These are phyloP conservation scores for Gypsophila paniculata DNA, from an alignment of 179 eudicot genomes.

Conservation along the genomic window DNA sequence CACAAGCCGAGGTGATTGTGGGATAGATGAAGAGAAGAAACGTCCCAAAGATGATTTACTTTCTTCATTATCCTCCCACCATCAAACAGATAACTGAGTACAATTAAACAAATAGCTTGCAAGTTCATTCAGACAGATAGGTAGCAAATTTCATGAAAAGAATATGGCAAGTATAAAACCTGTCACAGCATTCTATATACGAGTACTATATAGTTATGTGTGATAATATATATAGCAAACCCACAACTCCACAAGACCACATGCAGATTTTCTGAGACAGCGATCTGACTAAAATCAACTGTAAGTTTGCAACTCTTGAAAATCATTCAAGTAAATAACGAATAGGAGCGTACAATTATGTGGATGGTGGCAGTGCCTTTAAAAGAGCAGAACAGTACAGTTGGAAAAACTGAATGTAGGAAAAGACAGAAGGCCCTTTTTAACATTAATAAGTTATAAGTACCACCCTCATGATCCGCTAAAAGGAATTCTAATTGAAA, in stretches of 20 bases:
- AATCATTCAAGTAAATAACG: neutral
- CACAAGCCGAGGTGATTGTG: neutral
- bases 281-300: neutral
- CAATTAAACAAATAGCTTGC: neutral
- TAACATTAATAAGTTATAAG: neutral
- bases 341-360: no score
- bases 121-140: neutral
- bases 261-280: neutral
- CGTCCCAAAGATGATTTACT: neutral
- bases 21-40: conserved; percentile 10
- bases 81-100: neutral
- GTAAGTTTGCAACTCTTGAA: neutral
- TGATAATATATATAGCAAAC: neutral
- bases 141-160: neutral
- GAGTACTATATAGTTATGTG: neutral
- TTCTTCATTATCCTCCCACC: conserved; percentile 4
- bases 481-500: neutral
- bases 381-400: no score
- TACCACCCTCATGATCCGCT: neutral
- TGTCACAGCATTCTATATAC: neutral
- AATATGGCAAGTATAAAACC: neutral
- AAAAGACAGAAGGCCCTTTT: no score
- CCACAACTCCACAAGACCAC: neutral
- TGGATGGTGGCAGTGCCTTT: no score
- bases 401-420: neutral